A percentile compares a stretch with the other conserved stretches of the same genome.
phyloP scores from a whole-genome alignment of 768 basidiomycete genomes.

The Trametes cubensis region DNA sequence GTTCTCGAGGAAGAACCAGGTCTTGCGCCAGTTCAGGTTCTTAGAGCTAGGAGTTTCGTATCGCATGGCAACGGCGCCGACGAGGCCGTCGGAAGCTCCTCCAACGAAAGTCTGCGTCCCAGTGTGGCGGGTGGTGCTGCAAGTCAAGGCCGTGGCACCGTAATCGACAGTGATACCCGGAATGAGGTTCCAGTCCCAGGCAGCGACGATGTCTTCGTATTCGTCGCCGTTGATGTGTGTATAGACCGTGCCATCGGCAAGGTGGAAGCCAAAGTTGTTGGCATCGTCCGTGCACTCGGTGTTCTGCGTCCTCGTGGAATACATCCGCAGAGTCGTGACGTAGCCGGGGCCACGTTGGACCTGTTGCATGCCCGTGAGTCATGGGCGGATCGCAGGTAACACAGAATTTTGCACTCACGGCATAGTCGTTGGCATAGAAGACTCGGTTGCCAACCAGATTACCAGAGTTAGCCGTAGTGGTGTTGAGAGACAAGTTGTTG shows the following conservation, averaged over 20 bases:
- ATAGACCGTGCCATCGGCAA: conserved; percentile 61
- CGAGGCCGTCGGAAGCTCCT: conserved; percentile 55
- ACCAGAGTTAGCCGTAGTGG: conserved; percentile 57
- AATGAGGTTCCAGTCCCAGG: conserved; percentile 75
- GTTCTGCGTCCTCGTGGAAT: conserved; percentile 57
- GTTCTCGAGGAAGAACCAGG: conserved; percentile 67
- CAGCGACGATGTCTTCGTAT: conserved; percentile 68
- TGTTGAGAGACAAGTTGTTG: conserved; percentile 40
- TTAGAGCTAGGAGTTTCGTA: conserved; percentile 62
- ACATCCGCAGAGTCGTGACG: conserved; percentile 63
- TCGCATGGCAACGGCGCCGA: conserved; percentile 61
- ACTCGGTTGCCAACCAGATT: conserved; percentile 56
- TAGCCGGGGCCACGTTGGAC: conserved; percentile 63
- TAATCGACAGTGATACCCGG: conserved; percentile 71
- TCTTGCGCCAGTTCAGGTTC: conserved; percentile 61
- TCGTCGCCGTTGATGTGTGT: conserved; percentile 64
- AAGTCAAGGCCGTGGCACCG: conserved; percentile 52
- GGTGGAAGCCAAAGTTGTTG: conserved; percentile 71
- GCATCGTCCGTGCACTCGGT: conserved; percentile 65
- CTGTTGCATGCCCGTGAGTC: conserved; percentile 37
- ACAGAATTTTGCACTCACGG: conserved; percentile 42
- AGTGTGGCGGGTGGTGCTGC: conserved; percentile 43
- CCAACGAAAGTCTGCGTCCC: conserved; percentile 62
- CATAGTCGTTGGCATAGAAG: conserved; percentile 69
- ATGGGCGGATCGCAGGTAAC: background rate